Conservation (phyloP, 352 stramenopile species). For the Phytophthora foliorum region DNA sequence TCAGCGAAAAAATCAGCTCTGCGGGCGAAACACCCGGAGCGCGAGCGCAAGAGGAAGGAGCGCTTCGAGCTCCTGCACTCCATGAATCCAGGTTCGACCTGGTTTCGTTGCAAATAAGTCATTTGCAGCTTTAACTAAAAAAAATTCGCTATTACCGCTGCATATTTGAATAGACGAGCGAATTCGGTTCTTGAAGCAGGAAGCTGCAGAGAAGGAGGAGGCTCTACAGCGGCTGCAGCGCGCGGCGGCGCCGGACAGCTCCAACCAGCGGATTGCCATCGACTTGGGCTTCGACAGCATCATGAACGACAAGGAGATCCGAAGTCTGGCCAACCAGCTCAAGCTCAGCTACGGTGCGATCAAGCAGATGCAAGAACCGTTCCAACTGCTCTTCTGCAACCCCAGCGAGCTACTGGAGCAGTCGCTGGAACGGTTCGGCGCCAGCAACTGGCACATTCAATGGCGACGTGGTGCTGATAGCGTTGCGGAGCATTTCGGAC, state of each 20-base stretch:
- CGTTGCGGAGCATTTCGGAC: constrained; percentile 49
- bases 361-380: constrained; percentile 73
- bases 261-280: constrained; percentile 61
- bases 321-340: constrained; percentile 79
- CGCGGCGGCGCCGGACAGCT: constrained; percentile 27
- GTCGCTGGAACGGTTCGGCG: constrained; percentile 71
- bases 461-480: constrained; percentile 49
- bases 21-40: constrained; percentile 39
- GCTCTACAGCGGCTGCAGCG: constrained; percentile 41
- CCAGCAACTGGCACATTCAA: constrained; percentile 68
- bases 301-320: constrained; percentile 88
- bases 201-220: constrained; percentile 47
- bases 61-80: constrained; percentile 63
- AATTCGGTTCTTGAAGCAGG: constrained; percentile 51
- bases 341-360: constrained; percentile 78
- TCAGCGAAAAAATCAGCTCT: constrained; percentile 14
- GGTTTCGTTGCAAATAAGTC: not conserved
- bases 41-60: constrained; percentile 63
- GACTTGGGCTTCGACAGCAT: constrained; percentile 82
- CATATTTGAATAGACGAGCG: constrained; percentile 56
- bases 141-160: not conserved
- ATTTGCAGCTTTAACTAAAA: not conserved
- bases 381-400: constrained; percentile 72
- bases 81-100: constrained; percentile 63
- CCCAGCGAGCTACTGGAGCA: constrained; percentile 55